Conservation (phyloP, 768 basidiomycete genomes). For the Lactarius pseudohatsudake region DNA sequence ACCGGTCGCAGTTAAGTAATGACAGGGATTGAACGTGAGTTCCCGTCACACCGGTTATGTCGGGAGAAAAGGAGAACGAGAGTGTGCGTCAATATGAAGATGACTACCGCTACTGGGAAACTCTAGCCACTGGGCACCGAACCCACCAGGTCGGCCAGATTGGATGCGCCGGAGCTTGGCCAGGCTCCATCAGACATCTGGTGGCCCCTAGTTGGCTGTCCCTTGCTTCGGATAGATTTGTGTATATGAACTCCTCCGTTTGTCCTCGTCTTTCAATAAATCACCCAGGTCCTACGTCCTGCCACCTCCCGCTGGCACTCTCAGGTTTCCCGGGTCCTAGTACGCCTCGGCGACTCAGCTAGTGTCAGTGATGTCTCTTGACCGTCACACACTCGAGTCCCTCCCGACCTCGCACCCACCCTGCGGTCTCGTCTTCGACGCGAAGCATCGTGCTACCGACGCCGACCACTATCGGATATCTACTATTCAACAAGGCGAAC, state of each 20-base stretch:
- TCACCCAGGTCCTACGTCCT: slow-evolving; percentile 17
- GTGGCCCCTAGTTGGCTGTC: slow-evolving; percentile 16
- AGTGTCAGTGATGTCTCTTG: slow-evolving; percentile 17
- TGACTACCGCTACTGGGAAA: slow-evolving; percentile 11
- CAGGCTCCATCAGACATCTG: slow-evolving; percentile 18
- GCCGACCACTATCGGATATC: neutral
- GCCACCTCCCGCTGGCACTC: slow-evolving; percentile 20
- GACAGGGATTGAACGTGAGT: slow-evolving; percentile 20
- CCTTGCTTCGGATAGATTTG: slow-evolving; percentile 25
- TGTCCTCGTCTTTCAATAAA: slow-evolving; percentile 8
- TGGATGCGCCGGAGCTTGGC: slow-evolving; percentile 11
- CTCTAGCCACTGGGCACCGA: slow-evolving; percentile 12
- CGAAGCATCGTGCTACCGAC: slow-evolving; percentile 12
- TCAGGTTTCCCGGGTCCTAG: slow-evolving; percentile 10
- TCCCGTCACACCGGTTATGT: slow-evolving; percentile 21
- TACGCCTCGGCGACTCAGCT: slow-evolving; percentile 7
- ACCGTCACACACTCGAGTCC: slow-evolving; percentile 1
- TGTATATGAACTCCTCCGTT: slow-evolving; percentile 23
- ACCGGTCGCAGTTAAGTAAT: slow-evolving; percentile 19
- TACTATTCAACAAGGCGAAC: slow-evolving; percentile 8
- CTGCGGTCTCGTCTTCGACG: slow-evolving; percentile 14
- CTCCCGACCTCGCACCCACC: slow-evolving; percentile 8
- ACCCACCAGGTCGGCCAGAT: slow-evolving; percentile 25
- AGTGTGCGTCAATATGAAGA: slow-evolving; percentile 15
- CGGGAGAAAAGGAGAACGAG: slow-evolving; percentile 15